Evolutionary conservation across 1,139 yeast species (phyloP).

Genomic region (Taphrina flavorubra): DNA sequence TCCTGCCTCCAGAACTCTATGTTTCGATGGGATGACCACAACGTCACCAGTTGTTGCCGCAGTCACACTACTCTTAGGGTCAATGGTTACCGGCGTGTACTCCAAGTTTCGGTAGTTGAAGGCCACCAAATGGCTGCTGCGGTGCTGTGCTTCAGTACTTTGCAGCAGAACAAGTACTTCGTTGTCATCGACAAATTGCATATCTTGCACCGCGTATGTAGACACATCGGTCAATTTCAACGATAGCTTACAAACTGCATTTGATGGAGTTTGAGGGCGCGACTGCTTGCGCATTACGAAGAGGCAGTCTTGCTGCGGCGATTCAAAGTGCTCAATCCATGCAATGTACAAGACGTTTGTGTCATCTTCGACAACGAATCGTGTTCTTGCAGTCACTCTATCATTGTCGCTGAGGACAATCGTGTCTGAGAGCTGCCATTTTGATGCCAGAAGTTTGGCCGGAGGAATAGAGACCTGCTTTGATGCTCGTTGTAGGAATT

Average conservation of each 20-base stretch:
- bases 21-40: background rate
- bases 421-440: slow-evolving; percentile 6
- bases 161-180: slow-evolving; percentile 28
- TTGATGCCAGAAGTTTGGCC: slow-evolving; percentile 1
- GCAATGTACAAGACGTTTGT: background rate
- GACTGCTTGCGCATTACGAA: background rate
- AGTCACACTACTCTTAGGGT: too few species aligned
- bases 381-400: background rate
- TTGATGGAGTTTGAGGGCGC: background rate
- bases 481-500: background rate
- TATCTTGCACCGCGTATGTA: background rate
- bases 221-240: background rate
- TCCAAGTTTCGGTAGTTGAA: background rate
- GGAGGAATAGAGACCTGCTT: slow-evolving; percentile 19
- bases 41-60: background rate
- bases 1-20: slow-evolving; percentile 26
- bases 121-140: background rate
- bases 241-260: background rate
- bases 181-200: slow-evolving; percentile 34
- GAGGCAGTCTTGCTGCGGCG: background rate
- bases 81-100: background rate
- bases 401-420: background rate
- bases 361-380: background rate
- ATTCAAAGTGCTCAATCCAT: background rate
- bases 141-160: background rate